A percentile compares a stretch with the other conserved stretches of the same genome.
Evolutionary conservation across 306 rosid genomes (phyloP).

Genomic region (Casuarina cunninghamiana): DNA sequence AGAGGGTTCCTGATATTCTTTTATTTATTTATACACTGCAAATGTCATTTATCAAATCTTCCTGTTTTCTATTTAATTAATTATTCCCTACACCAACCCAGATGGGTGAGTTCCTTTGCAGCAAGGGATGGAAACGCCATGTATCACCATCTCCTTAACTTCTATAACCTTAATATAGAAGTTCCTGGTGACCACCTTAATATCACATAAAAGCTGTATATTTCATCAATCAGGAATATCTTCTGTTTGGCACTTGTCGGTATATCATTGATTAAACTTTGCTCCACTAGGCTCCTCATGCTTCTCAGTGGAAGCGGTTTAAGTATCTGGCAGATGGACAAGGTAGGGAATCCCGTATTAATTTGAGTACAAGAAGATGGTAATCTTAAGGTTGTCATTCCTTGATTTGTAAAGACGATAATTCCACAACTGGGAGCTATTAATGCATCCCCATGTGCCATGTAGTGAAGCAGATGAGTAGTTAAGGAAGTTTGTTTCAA

Average conservation of each 20-base stretch:
- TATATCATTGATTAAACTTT: constrained; percentile 20
- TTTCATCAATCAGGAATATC: no score
- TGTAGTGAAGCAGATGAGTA: neutral
- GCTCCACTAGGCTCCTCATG: constrained; percentile 15
- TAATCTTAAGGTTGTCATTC: constrained; percentile 32
- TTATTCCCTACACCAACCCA: no score
- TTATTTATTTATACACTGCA: neutral
- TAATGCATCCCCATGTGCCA: constrained; percentile 14
- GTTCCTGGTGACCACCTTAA: no score
- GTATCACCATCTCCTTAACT: no score
- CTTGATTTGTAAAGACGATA: constrained; percentile 20
- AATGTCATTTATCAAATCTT: no score
- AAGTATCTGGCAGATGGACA: constrained; percentile 20
- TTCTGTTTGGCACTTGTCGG: constrained; percentile 3
- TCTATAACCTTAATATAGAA: no score
- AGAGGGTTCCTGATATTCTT: constrained; percentile 30
- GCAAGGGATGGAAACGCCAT: no score
- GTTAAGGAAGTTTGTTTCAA: constrained; percentile 13
- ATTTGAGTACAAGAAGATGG: constrained; percentile 24
- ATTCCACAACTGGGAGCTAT: constrained; percentile 19
- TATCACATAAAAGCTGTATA: no score
- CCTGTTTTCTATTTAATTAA: no score
- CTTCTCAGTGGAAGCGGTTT: constrained; percentile 27
- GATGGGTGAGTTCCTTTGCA: no score
- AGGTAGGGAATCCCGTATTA: constrained; percentile 4